Conservation (phyloP, 495 filamentous ascomycete genomes). For the Durotheca rogersii region DNA sequence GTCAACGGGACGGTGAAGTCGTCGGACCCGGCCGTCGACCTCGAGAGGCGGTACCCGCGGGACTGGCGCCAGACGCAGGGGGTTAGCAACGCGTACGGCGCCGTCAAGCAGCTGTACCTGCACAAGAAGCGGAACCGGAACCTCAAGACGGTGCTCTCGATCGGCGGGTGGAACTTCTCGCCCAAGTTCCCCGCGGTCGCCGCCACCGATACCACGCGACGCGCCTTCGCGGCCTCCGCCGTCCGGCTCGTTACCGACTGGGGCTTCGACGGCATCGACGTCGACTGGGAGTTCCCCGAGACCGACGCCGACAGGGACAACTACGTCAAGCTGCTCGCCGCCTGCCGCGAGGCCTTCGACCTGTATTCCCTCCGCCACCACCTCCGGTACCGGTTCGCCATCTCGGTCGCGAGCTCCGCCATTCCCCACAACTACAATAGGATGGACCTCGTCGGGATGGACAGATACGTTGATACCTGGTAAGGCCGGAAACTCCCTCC, state of each 20-base stretch:
- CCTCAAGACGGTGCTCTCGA: conserved; percentile 79
- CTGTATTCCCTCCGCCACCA: conserved; percentile 54
- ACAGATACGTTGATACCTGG: conserved; percentile 77
- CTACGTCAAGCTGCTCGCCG: conserved; percentile 68
- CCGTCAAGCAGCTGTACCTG: conserved; percentile 80
- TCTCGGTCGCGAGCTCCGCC: conserved; percentile 69
- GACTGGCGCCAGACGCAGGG: conserved; percentile 44
- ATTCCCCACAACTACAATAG: conserved; percentile 67
- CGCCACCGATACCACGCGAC: conserved; percentile 55
- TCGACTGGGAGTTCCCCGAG: conserved; percentile 65
- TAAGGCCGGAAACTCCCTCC: too few relatives aligned
- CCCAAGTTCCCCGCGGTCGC: conserved; percentile 71
- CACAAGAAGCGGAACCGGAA: conserved; percentile 80
- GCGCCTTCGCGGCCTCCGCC: conserved; percentile 63
- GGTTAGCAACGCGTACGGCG: conserved; percentile 69
- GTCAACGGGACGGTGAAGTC: conserved; percentile 29
- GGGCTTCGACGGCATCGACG: conserved; percentile 59
- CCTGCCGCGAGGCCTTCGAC: conserved; percentile 65
- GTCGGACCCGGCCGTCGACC: conserved; percentile 24
- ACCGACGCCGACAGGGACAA: conserved; percentile 62
- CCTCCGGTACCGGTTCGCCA: conserved; percentile 60
- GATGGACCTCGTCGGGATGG: conserved; percentile 68
- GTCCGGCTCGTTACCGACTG: conserved; percentile 66
- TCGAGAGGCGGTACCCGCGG: conserved; percentile 22
- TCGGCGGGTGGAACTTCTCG: conserved; percentile 89